Evolutionary conservation across 176 grass and related monocot genomes (phyloP).

Genomic region (Pharus latifolius): DNA sequence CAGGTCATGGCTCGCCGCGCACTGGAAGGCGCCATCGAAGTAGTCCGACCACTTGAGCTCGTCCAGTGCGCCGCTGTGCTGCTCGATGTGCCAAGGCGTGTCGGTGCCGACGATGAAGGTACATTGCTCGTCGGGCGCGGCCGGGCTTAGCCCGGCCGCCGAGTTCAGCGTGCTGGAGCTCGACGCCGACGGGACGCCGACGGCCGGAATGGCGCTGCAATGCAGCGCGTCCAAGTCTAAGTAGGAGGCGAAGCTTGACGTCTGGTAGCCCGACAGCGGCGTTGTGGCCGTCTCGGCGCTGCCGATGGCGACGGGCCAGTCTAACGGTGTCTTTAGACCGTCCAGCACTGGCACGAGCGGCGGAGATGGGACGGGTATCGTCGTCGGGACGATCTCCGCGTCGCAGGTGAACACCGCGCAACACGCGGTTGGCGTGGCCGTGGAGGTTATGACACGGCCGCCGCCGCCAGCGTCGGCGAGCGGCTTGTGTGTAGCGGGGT

Average conservation of each 20-base stretch:
- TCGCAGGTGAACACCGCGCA: constrained; percentile 5
- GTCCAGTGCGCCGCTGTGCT: constrained; percentile 26
- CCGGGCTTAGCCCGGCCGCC: not conserved
- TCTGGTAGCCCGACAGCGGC: not conserved
- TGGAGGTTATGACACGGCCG: too few relatives aligned
- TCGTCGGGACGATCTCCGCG: constrained; percentile 14
- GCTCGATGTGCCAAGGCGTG: constrained; percentile 26
- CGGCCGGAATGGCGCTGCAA: not conserved
- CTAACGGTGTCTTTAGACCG: constrained; percentile 5
- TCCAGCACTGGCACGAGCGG: not conserved
- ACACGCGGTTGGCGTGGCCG: not conserved
- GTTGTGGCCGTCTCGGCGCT: not conserved
- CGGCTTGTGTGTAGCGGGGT: constrained; percentile 61
- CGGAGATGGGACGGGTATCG: not conserved
- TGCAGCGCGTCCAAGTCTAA: constrained; percentile 25
- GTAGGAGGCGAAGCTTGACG: not conserved
- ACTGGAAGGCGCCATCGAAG: constrained; percentile 40
- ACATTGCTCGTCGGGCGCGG: not conserved
- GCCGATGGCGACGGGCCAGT: not conserved
- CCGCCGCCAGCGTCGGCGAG: not conserved
- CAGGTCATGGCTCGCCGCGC: constrained; percentile 17
- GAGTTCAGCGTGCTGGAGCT: constrained; percentile 38
- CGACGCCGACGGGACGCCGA: constrained; percentile 10
- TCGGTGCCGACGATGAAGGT: not conserved
- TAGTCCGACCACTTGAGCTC: constrained; percentile 53